phyloP scores from a whole-genome alignment of 2,329 filamentous ascomycete species.

The Penicillium sp. region DNA sequence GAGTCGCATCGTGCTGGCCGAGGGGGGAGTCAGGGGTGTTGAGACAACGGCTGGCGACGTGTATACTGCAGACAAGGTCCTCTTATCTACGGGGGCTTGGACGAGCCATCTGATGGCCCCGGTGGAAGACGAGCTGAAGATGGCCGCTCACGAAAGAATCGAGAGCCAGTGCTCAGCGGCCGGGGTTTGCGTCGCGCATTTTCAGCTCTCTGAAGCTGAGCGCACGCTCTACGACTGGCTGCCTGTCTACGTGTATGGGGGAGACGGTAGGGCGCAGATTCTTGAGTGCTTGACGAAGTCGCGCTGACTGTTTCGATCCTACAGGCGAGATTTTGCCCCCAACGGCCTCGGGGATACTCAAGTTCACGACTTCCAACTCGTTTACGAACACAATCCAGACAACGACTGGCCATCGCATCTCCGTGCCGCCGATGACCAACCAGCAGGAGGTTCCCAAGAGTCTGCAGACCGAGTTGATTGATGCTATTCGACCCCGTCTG shows the following conservation, averaged over 20 bases:
- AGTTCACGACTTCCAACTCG: slow-evolving; percentile 61
- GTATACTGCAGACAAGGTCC: slow-evolving; percentile 52
- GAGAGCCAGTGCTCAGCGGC: slow-evolving; percentile 58
- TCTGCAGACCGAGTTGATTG: slow-evolving; percentile 45
- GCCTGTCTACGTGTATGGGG: slow-evolving; percentile 55
- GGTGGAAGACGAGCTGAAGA: slow-evolving; percentile 43
- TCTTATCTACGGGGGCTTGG: slow-evolving; percentile 58
- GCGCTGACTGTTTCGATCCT: background rate
- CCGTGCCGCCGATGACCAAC: slow-evolving; percentile 47
- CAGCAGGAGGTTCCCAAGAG: slow-evolving; percentile 44
- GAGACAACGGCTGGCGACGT: slow-evolving; percentile 47
- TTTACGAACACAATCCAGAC: slow-evolving; percentile 55
- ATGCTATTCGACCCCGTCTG: slow-evolving; percentile 23
- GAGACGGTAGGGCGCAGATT: slow-evolving; percentile 30
- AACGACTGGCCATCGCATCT: slow-evolving; percentile 52
- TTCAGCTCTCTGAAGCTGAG: slow-evolving; percentile 52
- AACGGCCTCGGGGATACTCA: slow-evolving; percentile 52
- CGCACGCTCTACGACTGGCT: slow-evolving; percentile 49
- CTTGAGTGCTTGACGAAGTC: background rate
- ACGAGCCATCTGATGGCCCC: slow-evolving; percentile 55
- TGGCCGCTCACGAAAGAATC: slow-evolving; percentile 49
- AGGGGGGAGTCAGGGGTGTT: slow-evolving; percentile 46
- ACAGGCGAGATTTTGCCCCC: slow-evolving; percentile 49
- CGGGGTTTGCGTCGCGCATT: slow-evolving; percentile 59
- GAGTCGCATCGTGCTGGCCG: slow-evolving; percentile 43